phyloP scores from a whole-genome alignment of 768 basidiomycete genomes.

The Serendipita sp. region DNA sequence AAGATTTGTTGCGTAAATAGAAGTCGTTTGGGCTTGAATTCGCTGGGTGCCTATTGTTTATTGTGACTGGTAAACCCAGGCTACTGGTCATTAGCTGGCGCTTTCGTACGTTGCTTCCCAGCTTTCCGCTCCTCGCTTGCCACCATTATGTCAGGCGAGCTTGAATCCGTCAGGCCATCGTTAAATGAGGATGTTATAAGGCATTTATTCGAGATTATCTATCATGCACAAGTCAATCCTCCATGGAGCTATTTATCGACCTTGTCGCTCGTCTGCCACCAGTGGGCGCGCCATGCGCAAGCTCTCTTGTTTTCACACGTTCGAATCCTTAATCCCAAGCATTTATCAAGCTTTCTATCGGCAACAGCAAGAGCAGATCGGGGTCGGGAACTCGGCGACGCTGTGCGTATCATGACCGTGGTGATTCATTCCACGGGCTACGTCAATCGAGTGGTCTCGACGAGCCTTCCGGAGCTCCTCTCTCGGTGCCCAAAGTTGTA shows the following conservation, averaged over 20 bases:
- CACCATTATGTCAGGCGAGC: background rate
- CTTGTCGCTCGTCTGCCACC: background rate
- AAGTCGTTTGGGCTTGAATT: too few species aligned
- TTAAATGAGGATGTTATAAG: background rate
- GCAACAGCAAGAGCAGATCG: background rate
- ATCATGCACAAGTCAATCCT: background rate
- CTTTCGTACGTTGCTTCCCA: background rate
- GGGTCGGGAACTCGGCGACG: background rate
- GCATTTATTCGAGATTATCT: background rate
- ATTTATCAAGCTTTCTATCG: background rate
- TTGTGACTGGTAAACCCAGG: background rate
- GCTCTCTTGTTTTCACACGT: background rate
- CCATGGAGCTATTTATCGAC: background rate
- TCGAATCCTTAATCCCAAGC: background rate
- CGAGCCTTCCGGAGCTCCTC: background rate
- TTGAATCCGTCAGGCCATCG: background rate
- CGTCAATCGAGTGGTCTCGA: background rate
- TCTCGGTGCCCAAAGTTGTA: background rate
- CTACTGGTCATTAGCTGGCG: background rate
- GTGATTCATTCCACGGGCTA: background rate
- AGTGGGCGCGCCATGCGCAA: background rate
- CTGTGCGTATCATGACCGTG: background rate
- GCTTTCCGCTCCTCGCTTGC: background rate
- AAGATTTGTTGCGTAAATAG: too few species aligned
- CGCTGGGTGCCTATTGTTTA: background rate